phyloP scores from a whole-genome alignment of 139 green algal species.

The Micromonas commoda region DNA sequence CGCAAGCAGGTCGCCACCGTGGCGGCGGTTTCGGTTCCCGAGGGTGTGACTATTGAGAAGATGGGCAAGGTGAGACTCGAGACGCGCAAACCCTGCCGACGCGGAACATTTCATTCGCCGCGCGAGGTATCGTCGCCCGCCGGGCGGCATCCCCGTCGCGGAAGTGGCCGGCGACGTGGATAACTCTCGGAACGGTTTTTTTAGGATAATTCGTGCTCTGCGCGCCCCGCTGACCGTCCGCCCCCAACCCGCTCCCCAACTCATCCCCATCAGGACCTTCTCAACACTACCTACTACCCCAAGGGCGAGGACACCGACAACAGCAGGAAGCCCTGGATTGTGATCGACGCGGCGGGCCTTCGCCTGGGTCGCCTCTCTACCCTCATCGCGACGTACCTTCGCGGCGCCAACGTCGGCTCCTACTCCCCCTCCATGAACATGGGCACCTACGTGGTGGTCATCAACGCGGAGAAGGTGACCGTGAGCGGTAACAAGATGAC shows the following conservation, averaged over 20 bases:
- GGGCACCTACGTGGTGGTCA: constrained; percentile 88
- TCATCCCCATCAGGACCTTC: constrained; percentile 51
- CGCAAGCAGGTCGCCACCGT: background rate
- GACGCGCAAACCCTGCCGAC: no score
- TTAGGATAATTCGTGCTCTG: background rate
- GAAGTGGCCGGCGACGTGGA: background rate
- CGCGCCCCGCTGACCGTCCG: background rate
- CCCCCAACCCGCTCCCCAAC: background rate
- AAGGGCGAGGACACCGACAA: constrained; percentile 67
- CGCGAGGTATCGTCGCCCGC: no score
- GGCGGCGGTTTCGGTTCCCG: background rate
- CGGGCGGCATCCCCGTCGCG: background rate
- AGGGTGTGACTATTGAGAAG: background rate
- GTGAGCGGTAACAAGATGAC: constrained; percentile 84
- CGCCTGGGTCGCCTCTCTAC: constrained; percentile 83
- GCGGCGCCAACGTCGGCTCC: constrained; percentile 79
- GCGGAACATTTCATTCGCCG: no score
- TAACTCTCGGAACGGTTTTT: no score
- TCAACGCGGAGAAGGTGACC: constrained; percentile 88
- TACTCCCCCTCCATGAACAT: constrained; percentile 95
- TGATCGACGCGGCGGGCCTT: constrained; percentile 81
- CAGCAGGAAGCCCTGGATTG: constrained; percentile 79
- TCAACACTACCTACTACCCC: constrained; percentile 96
- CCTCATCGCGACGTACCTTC: constrained; percentile 77
- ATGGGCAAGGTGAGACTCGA: background rate